Percentiles rank a stretch among this genome's conserved stretches.
phyloP scores from a whole-genome alignment of 2,329 filamentous ascomycete genomes.

The Aplosporella prunicola region DNA sequence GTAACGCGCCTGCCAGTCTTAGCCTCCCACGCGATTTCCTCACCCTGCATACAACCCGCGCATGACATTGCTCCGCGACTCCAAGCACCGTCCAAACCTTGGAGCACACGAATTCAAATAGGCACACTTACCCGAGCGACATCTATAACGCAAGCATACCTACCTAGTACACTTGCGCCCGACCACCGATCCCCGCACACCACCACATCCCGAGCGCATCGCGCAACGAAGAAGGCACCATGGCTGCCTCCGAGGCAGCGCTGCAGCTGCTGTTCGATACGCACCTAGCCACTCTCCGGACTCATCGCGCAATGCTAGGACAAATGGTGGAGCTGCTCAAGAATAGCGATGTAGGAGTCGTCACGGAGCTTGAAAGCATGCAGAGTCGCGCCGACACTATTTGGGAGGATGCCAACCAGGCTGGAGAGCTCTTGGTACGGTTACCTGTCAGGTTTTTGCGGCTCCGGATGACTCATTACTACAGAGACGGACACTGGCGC shows the following conservation, averaged over 20 bases:
- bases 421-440: slow-evolving; percentile 1
- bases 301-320: slow-evolving; percentile 4
- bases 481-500: too few species aligned
- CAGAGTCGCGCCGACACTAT: slow-evolving; percentile 3
- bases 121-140: not conserved
- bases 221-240: not conserved
- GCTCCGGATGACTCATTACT: too few species aligned
- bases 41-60: not conserved
- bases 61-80: not conserved
- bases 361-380: slow-evolving; percentile 3
- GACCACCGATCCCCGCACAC: not conserved
- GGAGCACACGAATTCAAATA: not conserved
- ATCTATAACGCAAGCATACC: not conserved
- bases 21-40: not conserved
- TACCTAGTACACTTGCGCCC: not conserved
- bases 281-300: slow-evolving; percentile 6
- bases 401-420: slow-evolving; percentile 4
- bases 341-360: not conserved
- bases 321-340: not conserved
- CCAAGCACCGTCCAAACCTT: not conserved
- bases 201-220: not conserved
- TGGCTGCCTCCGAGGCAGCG: slow-evolving; percentile 2
- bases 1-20: not conserved
- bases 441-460: too few species aligned
- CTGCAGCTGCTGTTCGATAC: slow-evolving; percentile 4